Evolutionary conservation across 345 rosid genomes (phyloP).

Genomic region (Syzygium grande): DNA sequence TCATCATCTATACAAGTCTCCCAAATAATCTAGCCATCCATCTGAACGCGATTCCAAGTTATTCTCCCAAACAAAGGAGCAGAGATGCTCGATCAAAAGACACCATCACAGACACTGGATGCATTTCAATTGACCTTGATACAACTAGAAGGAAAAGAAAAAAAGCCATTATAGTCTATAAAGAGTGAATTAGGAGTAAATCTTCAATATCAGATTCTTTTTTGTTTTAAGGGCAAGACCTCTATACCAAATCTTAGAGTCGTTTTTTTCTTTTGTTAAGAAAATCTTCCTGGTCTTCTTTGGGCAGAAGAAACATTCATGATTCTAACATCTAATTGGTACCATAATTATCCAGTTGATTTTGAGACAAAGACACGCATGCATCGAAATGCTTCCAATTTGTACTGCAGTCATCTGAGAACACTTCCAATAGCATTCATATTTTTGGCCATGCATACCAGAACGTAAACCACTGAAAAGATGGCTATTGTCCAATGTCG

Average conservation of each 20-base stretch:
- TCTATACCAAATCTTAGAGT: neutral
- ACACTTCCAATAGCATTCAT: neutral
- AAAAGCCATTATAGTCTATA: neutral
- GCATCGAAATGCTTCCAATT: neutral
- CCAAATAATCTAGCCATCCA: neutral
- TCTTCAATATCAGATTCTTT: neutral
- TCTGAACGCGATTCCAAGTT: neutral
- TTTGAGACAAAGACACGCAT: neutral
- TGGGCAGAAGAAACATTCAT: neutral
- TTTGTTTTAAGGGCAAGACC: neutral
- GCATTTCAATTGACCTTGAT: neutral
- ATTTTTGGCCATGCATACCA: conserved; percentile 32
- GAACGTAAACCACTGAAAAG: conserved; percentile 62
- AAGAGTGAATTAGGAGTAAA: neutral
- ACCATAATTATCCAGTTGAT: neutral
- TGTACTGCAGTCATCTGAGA: neutral
- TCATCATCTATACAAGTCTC: neutral
- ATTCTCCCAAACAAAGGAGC: neutral
- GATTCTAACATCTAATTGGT: neutral
- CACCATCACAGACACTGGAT: neutral
- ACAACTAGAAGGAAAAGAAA: neutral
- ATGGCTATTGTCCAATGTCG: conserved; percentile 80
- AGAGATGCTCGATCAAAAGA: neutral
- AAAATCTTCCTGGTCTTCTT: neutral
- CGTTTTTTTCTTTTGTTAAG: neutral